These are phyloP conservation scores for Kwoniella shivajii DNA, from an alignment of 1,284 basidiomycete species.

Conservation along the genomic window DNA sequence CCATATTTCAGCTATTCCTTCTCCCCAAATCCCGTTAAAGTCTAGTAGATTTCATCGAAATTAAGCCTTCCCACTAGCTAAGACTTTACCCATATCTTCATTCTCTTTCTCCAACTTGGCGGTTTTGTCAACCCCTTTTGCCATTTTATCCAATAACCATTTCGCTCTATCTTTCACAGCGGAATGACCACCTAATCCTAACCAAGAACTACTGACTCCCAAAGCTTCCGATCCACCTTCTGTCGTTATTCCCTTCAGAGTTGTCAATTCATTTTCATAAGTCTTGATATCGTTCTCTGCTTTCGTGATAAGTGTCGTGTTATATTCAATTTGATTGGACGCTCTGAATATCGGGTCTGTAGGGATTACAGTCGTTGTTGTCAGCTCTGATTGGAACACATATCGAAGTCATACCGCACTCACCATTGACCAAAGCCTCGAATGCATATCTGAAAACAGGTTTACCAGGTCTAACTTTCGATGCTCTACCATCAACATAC, in stretches of 20 bases:
- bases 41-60: background rate
- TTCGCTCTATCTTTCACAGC: slow-evolving; percentile 66
- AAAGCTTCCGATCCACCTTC: slow-evolving; percentile 47
- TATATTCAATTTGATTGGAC: slow-evolving; percentile 76
- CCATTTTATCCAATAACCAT: slow-evolving; percentile 76
- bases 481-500: slow-evolving; percentile 78
- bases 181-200: slow-evolving; percentile 55
- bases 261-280: slow-evolving; percentile 74
- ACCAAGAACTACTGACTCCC: slow-evolving; percentile 28
- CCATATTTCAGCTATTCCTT: too few species aligned
- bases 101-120: slow-evolving; percentile 70
- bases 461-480: slow-evolving; percentile 81
- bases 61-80: slow-evolving; percentile 18
- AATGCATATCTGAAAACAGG: slow-evolving; percentile 88
- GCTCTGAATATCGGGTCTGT: slow-evolving; percentile 78
- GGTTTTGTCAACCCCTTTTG: slow-evolving; percentile 66
- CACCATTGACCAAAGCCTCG: slow-evolving; percentile 73
- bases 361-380: background rate
- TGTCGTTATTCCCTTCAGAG: slow-evolving; percentile 63
- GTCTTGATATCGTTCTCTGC: slow-evolving; percentile 67
- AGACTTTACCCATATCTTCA: slow-evolving; percentile 66
- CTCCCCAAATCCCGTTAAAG: too few species aligned
- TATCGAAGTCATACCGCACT: slow-evolving; percentile 25
- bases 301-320: slow-evolving; percentile 69
- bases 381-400: background rate